Evolutionary conservation across 306 rosid species (phyloP), one percentile per base, ranked within the genome.

Genomic region (Sophora flavescens): DNA sequence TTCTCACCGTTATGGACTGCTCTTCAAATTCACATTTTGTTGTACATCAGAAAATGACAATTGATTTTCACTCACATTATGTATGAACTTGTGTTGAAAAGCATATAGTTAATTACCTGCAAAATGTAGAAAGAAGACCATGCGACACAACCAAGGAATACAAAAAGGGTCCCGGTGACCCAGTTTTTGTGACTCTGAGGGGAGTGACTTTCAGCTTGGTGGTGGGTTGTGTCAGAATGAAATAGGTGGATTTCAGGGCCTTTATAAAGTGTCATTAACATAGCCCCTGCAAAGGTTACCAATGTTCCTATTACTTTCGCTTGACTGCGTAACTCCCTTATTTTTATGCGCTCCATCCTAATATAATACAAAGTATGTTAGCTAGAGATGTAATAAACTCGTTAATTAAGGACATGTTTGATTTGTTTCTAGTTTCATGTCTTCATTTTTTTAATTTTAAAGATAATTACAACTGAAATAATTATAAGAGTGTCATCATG

Each of bases 251-350:
- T 12, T 12, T 80, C 72, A 2, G 96, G 96, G 22, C 96, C 96
- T 82, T 89, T 93, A 83, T 89, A 90, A 1, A 89, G 38, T 28
- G 96, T 86, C 96, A 93, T 87, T 4, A 90, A 39, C 86, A 89
- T 14, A 5, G 96, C 87, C 7, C 96, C 93, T 42, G 3, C 84
- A 22, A 93, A 85, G 8, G 88, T 87, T 39, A 86, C 86, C 17
- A 70, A 14, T 0, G 84, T 84, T 65, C 84, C 84, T 2, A 64
- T 6, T 74, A 93, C 86, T 73, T 93, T 93, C 0, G 88, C 91
- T 68, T 84, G 89, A 14, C 91, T 84, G 14, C 86, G 61, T 7
- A 77, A 6, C 78, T 81, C 87, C 78, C 62, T 89, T 0, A 88
- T 79, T 47, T 72, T 78, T 61, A 89, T 3, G 50, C 78, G 86